Base-by-base conservation (phyloP, 257 asterid species). In the Galeopsis tetrahit region DNA sequence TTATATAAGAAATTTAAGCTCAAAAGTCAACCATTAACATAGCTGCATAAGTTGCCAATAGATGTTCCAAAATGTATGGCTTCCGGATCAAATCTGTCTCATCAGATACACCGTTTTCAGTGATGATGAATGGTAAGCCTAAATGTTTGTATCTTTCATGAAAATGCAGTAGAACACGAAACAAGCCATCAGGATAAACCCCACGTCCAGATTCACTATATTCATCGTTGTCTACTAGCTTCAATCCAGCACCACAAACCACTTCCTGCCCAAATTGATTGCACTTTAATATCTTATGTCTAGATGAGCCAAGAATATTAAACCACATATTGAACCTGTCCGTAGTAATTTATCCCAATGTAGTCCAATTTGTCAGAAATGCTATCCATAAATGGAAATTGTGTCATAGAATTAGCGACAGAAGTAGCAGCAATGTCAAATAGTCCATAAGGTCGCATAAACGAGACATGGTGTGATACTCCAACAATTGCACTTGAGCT, bases 171-270 rank as follows among this genome's bases (percentile, higher is more conserved):
- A 94, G 82, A 6, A 91, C 85, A 13, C 96, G 94, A 74, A 58
- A 91, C 79, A 94, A 80, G 79, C 98, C 98, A 73, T 94, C 98
- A 1, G 98, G 98, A 81, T 94, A 94, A 52, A 94, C 86, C 70
- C 97, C 98, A 70, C 98, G 97, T 17, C 98, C 98, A 11, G 98
- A 91, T 89, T 94, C 98, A 72, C 98, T 94, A 69, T 94, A 94
- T 75, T 94, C 98, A 43, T 89, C 98, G 10, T 78, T 84, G 71
- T 94, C 93, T 14, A 85, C 93, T 58, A 89, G 88, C 85, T 94
- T 94, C 83, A 94, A 78, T 74, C 96, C 97, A 49, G 93, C 77
- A 63, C 97, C 96, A 71, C 72, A 85, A 70, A 94, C 38, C 59
- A 88, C 95, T 85, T 94, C 98, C 97, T 93, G 94, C 73, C 59